A percentile compares a stretch with the other conserved stretches of the same genome.
Conservation (phyloP, 1,284 basidiomycete species). For the Phellopilus nigrolimitatus region DNA sequence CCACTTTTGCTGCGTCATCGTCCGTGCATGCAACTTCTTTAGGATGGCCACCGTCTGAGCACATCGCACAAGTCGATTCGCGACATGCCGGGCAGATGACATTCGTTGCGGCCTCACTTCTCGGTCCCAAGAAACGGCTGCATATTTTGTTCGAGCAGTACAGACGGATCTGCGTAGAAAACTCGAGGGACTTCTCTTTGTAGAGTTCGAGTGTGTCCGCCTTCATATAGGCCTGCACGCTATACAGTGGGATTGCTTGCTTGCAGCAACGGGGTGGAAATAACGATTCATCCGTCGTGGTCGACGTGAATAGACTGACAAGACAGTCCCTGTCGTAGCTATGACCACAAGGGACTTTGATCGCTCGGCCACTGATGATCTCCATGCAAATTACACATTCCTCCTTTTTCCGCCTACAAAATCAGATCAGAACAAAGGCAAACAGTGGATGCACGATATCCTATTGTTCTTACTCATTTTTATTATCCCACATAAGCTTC, state of each 20-base stretch:
- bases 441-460: background rate
- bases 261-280: conserved; percentile 43
- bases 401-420: conserved; percentile 17
- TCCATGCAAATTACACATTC: conserved; percentile 37
- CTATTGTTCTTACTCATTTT: background rate
- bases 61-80: background rate
- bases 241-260: conserved; percentile 29
- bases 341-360: conserved; percentile 37
- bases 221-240: conserved; percentile 29
- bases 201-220: conserved; percentile 26
- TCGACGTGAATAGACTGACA: conserved; percentile 33
- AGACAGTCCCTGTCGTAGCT: conserved; percentile 36
- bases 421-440: background rate
- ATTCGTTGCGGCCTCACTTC: conserved; percentile 35
- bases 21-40: conserved; percentile 30
- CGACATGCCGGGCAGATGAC: conserved; percentile 36
- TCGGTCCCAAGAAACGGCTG: conserved; percentile 48
- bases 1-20: conserved; percentile 29
- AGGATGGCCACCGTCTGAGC: conserved; percentile 24
- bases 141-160: conserved; percentile 42
- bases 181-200: conserved; percentile 32
- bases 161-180: conserved; percentile 34
- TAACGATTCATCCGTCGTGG: conserved; percentile 36
- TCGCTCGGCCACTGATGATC: conserved; percentile 28
- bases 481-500: too few species aligned